Evolutionary conservation across 345 rosid genomes (phyloP), one percentile per base, ranked within the genome.

Genomic region (Aegle marmelos): DNA sequence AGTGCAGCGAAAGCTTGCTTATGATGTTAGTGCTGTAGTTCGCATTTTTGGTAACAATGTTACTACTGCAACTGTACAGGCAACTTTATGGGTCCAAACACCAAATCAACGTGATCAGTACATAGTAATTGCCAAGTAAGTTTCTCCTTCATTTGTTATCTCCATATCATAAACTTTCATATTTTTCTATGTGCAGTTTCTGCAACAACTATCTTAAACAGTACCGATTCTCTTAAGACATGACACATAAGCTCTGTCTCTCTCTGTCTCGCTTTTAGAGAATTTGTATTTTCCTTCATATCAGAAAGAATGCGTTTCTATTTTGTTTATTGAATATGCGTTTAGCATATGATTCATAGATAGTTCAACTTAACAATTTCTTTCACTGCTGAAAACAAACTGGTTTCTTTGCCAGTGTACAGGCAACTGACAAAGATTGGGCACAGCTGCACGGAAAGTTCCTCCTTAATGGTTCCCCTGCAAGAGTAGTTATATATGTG

Each of bases 401-500:
- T 56, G 34, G 53, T 66, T 36, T 83, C 45, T 61, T 45, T 39
- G 78, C 24, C 56, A 95, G 99, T 83, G 83, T 91, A 84, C 88
- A 90, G 92, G 98, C 93, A 39, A 87, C 88, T 21, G 92, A 89
- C 77, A 89, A 86, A 78, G 90, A 91, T 67, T 95, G 99, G 99
- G 86, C 80, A 36, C 84, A 85, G 81, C 70, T 95, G 85, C 84
- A 87, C 53, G 99, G 99, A 28, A 92, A 92, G 89, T 95, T 95
- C 89, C 93, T 92, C 45, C 83, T 95, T 33, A 95, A 95, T 83
- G 95, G 90, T 66, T 85, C 91, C 30, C 94, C 95, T 28, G 89
- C 92, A 72, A 86, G 84, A 85, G 91, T 91, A 22, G 88, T 94
- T 60, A 86, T 94, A 74, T 95, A 92, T 82, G 63, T 94, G 8